Evolutionary conservation across 148 eudicot genomes (phyloP), one percentile per base, ranked within the genome.

Genomic region (Silene conica): DNA sequence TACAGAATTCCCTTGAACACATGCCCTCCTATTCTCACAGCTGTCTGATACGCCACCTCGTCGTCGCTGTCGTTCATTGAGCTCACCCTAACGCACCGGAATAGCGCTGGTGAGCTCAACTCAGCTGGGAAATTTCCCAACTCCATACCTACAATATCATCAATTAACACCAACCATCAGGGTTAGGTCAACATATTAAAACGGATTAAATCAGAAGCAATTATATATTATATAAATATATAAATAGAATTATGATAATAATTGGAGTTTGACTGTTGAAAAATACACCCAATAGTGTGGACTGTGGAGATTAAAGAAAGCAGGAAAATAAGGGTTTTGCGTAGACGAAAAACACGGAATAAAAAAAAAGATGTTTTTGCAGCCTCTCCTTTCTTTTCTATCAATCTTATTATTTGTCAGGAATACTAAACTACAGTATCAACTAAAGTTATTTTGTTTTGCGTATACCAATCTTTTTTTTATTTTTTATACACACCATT

Each of bases 11-110:
- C 97, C 59, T 86, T 90, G 80, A 92, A 92, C 0, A 90, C 81
- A 70, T 87, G 97, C 2, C 97, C 97, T 14, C 90, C 90, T 3
- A 92, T 90, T 76, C 71, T 92, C 4, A 92, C 97, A 25, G 96
- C 88, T 15, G 93, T 87, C 68, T 90, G 91, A 74, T 92, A 92
- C 3, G 96, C 97, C 43, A 82, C 87, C 74, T 92, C 89, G 3
- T 92, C 92, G 4, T 89, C 87, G 1, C 74, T 61, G 8, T 76
- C 80, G 11, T 87, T 91, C 0, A 88, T 25, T 45, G 96, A 85
- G 82, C 96, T 92, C 73, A 92, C 93, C 48, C 87, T 78, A 0
- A 92, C 91, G 58, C 93, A 92, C 18, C 86, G 83, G 57, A 92
- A 92, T 7, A 84, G 64, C 8, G 97, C 91, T 43, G 77, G 45